These are phyloP conservation scores for Colletotrichum cuscutae DNA, from an alignment of 2,329 filamentous ascomycete species.

Conservation along the genomic window DNA sequence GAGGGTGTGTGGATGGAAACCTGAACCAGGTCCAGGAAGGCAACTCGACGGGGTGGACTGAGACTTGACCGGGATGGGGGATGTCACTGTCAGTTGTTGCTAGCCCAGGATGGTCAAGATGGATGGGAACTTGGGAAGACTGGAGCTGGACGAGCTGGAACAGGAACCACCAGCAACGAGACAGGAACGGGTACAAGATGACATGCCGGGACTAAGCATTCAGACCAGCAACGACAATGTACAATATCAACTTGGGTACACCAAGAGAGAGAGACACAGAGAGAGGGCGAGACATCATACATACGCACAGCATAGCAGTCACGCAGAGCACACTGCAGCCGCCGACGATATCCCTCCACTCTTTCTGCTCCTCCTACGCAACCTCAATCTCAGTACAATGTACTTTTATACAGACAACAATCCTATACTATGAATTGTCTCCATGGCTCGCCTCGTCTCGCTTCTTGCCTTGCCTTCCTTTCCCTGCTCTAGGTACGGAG, in stretches of 20 bases:
- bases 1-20: slow-evolving; percentile 27
- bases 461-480: not conserved
- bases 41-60: slow-evolving; percentile 28
- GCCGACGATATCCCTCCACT: not conserved
- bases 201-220: not conserved
- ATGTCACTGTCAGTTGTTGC: slow-evolving; percentile 29
- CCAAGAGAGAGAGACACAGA: not conserved
- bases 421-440: not conserved
- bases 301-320: not conserved
- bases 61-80: slow-evolving; percentile 32
- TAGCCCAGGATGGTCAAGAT: slow-evolving; percentile 7
- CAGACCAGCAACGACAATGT: no score
- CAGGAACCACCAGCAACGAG: slow-evolving; percentile 4
- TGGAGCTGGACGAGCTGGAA: slow-evolving; percentile 2
- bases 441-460: not conserved
- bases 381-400: not conserved
- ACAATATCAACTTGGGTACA: no score
- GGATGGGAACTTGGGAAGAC: not conserved
- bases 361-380: not conserved
- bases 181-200: slow-evolving; percentile 10
- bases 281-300: not conserved
- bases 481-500: not conserved
- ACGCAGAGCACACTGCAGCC: not conserved
- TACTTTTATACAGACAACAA: not conserved
- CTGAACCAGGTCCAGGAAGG: slow-evolving; percentile 33